These are phyloP conservation scores for Rhinocladiella similis DNA, from an alignment of 2,329 filamentous ascomycete genomes.

Conservation along the genomic window DNA sequence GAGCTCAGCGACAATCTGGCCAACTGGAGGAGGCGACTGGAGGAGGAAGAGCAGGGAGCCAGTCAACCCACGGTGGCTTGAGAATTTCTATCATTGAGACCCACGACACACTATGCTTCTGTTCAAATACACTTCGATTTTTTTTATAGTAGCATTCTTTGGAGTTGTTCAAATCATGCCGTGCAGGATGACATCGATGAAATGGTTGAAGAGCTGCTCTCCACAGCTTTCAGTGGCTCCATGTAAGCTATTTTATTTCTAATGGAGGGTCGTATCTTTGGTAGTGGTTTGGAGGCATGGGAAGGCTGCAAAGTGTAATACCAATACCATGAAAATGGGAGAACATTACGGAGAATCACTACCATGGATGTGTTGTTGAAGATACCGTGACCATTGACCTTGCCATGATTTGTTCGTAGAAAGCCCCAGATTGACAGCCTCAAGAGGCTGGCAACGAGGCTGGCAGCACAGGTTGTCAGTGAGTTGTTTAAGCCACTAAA, in stretches of 20 bases:
- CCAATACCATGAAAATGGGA: background rate
- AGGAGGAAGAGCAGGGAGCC: constrained; percentile 52
- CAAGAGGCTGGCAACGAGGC: background rate
- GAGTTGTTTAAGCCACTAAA: background rate
- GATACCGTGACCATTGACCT: too few relatives aligned
- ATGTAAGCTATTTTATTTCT: background rate
- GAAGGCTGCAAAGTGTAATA: background rate
- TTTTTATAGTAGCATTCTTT: background rate
- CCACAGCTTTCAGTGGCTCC: background rate
- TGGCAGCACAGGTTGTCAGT: background rate
- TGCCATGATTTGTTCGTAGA: too few relatives aligned
- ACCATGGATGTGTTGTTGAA: background rate
- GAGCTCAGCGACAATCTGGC: constrained; percentile 69
- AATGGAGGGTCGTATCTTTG: background rate
- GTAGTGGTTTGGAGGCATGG: background rate
- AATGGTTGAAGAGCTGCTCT: background rate
- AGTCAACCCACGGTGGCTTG: constrained; percentile 15
- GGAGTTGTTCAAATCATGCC: background rate
- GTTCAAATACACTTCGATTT: constrained; percentile 4
- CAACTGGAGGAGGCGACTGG: constrained; percentile 77
- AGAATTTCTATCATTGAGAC: background rate
- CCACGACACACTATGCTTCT: constrained; percentile 2
- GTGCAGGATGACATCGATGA: constrained; percentile 2
- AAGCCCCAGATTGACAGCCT: background rate
- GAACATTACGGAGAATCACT: background rate